Evolutionary conservation across 768 basidiomycete species (phyloP).

Genomic region (Leccinum sublutescens): DNA sequence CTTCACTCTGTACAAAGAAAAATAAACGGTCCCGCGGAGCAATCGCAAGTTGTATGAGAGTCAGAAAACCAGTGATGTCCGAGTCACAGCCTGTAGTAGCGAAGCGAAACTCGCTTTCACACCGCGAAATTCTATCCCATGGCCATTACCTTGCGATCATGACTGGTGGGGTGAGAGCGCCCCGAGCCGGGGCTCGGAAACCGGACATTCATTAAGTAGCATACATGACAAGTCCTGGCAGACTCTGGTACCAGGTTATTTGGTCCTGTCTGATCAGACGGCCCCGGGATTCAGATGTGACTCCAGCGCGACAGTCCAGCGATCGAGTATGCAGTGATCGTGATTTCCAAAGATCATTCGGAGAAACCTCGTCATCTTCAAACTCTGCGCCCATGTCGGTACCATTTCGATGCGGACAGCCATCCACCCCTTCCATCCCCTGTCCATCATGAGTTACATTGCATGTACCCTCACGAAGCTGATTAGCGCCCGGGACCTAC

Average conservation of each 20-base stretch:
- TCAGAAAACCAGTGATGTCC: not conserved
- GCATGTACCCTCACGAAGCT: not conserved
- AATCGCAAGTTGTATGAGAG: not conserved
- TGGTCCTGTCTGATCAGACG: not conserved
- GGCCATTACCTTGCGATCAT: not conserved
- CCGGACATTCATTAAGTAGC: too few relatives aligned
- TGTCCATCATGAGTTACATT: not conserved
- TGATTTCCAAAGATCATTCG: not conserved
- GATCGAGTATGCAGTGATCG: not conserved
- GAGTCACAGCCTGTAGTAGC: not conserved
- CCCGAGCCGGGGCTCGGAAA: not conserved
- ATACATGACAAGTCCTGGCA: not conserved
- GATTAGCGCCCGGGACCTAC: not conserved
- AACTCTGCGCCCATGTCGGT: not conserved
- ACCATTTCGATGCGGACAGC: not conserved
- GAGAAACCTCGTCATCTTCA: not conserved
- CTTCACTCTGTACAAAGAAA: not conserved
- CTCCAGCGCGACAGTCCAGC: not conserved
- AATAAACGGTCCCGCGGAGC: not conserved
- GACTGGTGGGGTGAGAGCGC: not conserved
- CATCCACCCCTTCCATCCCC: not conserved
- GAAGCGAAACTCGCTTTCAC: not conserved
- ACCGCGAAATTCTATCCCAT: not conserved
- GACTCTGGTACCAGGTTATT: not conserved
- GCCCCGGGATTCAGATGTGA: not conserved